These are phyloP conservation scores for Phialophora macrospora DNA, from an alignment of 2,329 filamentous ascomycete genomes.

Conservation along the genomic window DNA sequence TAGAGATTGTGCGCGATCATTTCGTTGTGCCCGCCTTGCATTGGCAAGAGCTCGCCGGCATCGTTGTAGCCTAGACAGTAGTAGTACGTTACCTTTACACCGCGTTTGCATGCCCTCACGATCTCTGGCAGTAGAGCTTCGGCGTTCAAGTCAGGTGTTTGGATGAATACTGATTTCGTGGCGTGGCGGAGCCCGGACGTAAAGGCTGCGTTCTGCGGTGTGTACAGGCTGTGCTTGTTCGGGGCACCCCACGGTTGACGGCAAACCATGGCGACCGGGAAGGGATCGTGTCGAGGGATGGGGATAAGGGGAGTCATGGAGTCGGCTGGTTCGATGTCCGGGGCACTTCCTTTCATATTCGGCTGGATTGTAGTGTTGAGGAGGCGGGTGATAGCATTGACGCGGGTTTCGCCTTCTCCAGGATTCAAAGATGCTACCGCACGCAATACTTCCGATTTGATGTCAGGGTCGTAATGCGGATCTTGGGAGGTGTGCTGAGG, in stretches of 20 bases:
- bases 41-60: constrained; percentile 73
- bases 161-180: constrained; percentile 70
- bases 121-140: constrained; percentile 69
- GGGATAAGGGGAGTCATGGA: constrained; percentile 71
- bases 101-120: constrained; percentile 67
- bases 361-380: constrained; percentile 67
- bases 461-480: constrained; percentile 67
- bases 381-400: constrained; percentile 66
- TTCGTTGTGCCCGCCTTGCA: constrained; percentile 77
- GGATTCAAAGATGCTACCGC: constrained; percentile 63
- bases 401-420: constrained; percentile 56
- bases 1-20: constrained; percentile 68
- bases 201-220: constrained; percentile 78
- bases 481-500: constrained; percentile 63
- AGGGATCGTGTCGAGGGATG: constrained; percentile 57
- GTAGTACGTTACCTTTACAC: constrained; percentile 71
- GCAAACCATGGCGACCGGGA: constrained; percentile 74
- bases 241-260: constrained; percentile 69
- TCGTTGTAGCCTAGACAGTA: constrained; percentile 82
- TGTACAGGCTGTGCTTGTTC: constrained; percentile 64
- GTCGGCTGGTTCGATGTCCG: constrained; percentile 56
- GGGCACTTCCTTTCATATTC: constrained; percentile 58
- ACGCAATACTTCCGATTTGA: constrained; percentile 65
- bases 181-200: constrained; percentile 71
- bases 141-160: constrained; percentile 77